phyloP scores from a whole-genome alignment of 345 rosid genomes.

The Schrenkiella parvula region DNA sequence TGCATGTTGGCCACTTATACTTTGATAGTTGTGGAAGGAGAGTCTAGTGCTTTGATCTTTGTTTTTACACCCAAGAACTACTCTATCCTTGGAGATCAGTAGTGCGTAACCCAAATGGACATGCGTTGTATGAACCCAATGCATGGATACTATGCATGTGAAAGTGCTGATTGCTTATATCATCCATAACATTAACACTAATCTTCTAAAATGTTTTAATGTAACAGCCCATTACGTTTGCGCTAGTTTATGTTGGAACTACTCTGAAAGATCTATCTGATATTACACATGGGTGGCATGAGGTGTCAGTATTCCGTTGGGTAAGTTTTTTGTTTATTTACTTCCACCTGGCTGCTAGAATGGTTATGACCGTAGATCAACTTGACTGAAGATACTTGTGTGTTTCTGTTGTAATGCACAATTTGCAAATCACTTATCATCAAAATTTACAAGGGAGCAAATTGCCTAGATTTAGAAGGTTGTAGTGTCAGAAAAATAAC shows the following conservation, averaged over 20 bases:
- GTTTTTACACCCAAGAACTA: background rate
- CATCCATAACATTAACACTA: background rate
- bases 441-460: background rate
- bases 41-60: background rate
- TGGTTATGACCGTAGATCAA: background rate
- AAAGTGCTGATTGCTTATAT: background rate
- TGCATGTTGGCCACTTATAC: background rate
- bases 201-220: conserved; percentile 10
- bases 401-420: background rate
- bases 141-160: background rate
- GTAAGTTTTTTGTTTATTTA: conserved; percentile 28
- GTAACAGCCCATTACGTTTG: conserved; percentile 52
- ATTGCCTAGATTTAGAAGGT: background rate
- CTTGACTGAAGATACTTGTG: background rate
- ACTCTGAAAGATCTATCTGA: conserved; percentile 56
- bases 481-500: background rate
- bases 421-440: background rate
- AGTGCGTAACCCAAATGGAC: conserved; percentile 1
- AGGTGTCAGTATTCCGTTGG: conserved; percentile 46
- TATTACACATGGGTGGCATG: conserved; percentile 49
- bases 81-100: background rate
- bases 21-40: conserved; percentile 8
- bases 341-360: conserved; percentile 4
- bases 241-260: conserved; percentile 53
- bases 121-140: background rate